Evolutionary conservation across 495 filamentous ascomycete genomes (phyloP).

Genomic region (Chaetomidium leptoderma): DNA sequence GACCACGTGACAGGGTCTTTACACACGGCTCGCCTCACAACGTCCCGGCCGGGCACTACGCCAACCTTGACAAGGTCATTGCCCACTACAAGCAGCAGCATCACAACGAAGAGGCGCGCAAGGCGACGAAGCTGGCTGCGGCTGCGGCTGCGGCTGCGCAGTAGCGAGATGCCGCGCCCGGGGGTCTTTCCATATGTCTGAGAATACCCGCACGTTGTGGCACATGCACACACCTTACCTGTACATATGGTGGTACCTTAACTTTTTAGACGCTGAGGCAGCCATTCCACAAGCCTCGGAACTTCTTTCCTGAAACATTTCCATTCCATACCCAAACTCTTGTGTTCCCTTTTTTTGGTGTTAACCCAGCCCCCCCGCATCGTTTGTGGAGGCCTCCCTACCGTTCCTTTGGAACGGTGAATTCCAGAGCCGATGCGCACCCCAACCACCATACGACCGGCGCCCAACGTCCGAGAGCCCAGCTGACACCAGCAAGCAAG

Average conservation of each 20-base stretch:
- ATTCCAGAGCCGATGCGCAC: slow-evolving; percentile 9
- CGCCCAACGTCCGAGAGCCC: background rate
- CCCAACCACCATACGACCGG: background rate
- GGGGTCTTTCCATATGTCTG: background rate
- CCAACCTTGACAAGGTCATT: slow-evolving; percentile 44
- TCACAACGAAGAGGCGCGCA: slow-evolving; percentile 44
- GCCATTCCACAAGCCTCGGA: slow-evolving; percentile 12
- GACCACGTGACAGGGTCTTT: slow-evolving; percentile 39
- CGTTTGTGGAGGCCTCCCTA: background rate
- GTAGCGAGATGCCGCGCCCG: slow-evolving; percentile 18
- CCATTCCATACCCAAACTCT: background rate
- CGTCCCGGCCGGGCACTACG: slow-evolving; percentile 44
- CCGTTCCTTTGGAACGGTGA: background rate
- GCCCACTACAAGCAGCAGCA: slow-evolving; percentile 47
- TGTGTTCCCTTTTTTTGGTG: background rate
- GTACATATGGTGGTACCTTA: slow-evolving; percentile 4
- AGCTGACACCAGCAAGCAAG: slow-evolving; percentile 22
- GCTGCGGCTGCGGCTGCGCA: slow-evolving; percentile 26
- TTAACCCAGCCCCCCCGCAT: background rate
- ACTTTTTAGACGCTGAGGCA: slow-evolving; percentile 19
- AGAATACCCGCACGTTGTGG: slow-evolving; percentile 20
- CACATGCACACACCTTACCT: slow-evolving; percentile 28
- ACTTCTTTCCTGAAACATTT: slow-evolving; percentile 8
- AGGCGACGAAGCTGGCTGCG: slow-evolving; percentile 40
- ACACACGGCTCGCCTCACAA: slow-evolving; percentile 40